Conservation (phyloP, 164 flowering plant species). For the Annona cherimola region DNA sequence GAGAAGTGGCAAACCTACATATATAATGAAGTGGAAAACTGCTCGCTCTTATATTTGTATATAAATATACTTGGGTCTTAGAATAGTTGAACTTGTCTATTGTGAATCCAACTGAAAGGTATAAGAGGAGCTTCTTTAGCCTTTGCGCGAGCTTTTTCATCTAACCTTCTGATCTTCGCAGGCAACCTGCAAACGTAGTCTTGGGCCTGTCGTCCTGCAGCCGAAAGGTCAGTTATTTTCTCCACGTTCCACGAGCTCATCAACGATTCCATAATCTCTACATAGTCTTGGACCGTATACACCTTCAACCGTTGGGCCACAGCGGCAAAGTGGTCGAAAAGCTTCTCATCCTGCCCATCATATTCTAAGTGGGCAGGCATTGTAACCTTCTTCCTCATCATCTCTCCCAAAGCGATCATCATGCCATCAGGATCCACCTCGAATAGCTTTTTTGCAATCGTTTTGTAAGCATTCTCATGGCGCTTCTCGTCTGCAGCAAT, state of each 20-base stretch:
- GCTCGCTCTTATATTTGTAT: too few species aligned
- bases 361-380: constrained; percentile 13
- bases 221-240: constrained; percentile 13
- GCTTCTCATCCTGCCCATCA: constrained; percentile 19
- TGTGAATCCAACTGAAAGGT: constrained; percentile 21
- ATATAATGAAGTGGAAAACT: too few species aligned
- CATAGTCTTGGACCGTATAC: constrained; percentile 9
- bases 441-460: constrained; percentile 50
- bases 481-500: constrained; percentile 62
- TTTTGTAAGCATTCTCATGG: too few species aligned
- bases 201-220: constrained; percentile 14
- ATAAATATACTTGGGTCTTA: too few species aligned
- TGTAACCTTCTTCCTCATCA: too few species aligned
- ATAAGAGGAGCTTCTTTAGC: constrained; percentile 8
- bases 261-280: constrained; percentile 13
- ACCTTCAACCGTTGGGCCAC: constrained; percentile 21
- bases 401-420: constrained; percentile 14
- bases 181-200: too few species aligned
- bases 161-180: constrained; percentile 12
- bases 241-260: constrained; percentile 20
- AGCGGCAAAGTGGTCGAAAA: constrained; percentile 14
- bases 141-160: constrained; percentile 10
- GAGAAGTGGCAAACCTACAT: too few species aligned
- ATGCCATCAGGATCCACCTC: constrained; percentile 36
- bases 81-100: not conserved